Percentiles rank a stretch among this genome's conserved stretches.
These are phyloP conservation scores for Glaciozyma martinii DNA, from an alignment of 768 basidiomycete species.

Conservation along the genomic window DNA sequence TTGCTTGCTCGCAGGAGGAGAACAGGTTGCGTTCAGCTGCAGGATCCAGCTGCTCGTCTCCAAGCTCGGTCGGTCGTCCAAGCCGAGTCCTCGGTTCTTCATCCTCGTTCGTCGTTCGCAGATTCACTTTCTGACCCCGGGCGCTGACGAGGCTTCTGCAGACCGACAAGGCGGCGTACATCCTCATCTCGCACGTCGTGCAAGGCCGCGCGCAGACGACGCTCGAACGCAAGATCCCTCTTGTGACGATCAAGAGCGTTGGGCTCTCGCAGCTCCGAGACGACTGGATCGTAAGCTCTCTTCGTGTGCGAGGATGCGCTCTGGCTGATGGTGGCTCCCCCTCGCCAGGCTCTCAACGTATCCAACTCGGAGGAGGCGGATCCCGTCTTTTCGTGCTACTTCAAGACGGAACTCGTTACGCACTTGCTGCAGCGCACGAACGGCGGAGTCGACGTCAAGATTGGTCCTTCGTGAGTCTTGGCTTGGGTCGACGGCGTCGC, in stretches of 20 bases:
- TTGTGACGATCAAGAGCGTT: conserved; percentile 78
- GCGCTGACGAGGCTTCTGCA: conserved; percentile 36
- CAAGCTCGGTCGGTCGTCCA: conserved; percentile 76
- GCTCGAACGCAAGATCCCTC: conserved; percentile 78
- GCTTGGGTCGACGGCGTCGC: too few species aligned
- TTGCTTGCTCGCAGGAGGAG: conserved; percentile 45
- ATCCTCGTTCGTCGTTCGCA: conserved; percentile 58
- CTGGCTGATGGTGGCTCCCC: not conserved
- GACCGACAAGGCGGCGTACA: conserved; percentile 78
- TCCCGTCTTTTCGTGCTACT: conserved; percentile 76
- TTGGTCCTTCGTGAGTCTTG: conserved; percentile 73
- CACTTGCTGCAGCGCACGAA: conserved; percentile 72
- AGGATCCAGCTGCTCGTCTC: conserved; percentile 73
- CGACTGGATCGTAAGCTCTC: conserved; percentile 65
- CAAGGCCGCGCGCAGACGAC: conserved; percentile 53
- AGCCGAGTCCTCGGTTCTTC: conserved; percentile 80
- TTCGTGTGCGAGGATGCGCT: not conserved
- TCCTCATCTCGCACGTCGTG: conserved; percentile 52
- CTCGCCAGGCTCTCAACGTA: conserved; percentile 60
- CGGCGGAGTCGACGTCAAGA: conserved; percentile 60
- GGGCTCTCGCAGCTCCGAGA: conserved; percentile 81
- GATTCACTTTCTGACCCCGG: not conserved
- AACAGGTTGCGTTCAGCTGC: conserved; percentile 74
- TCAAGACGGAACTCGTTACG: conserved; percentile 90
- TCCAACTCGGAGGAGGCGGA: conserved; percentile 84